Conservation (phyloP, 768 basidiomycete genomes). For the Thelephora aurantiotincta region DNA sequence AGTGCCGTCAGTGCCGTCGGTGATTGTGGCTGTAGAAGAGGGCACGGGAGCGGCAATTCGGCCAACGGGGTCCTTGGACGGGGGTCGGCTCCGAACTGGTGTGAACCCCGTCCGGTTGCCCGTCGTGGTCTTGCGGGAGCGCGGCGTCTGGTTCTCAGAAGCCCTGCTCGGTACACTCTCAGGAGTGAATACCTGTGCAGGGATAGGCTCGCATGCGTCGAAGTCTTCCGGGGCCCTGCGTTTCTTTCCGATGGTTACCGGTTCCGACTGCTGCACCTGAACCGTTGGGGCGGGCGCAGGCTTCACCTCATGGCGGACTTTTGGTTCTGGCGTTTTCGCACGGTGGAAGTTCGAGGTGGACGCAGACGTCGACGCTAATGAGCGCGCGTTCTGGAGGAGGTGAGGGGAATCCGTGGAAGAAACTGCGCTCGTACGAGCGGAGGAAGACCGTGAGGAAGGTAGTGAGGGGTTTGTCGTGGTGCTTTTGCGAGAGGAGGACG, state of each 20-base stretch:
- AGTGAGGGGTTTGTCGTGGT: no score
- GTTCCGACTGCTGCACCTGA: conserved; percentile 1
- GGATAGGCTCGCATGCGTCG: conserved; percentile 38
- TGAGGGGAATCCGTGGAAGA: conserved; percentile 2
- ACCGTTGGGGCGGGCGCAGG: background rate
- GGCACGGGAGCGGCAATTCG: conserved; percentile 26
- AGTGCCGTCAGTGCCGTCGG: conserved; percentile 61
- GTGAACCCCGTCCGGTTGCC: conserved; percentile 58
- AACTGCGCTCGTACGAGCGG: background rate
- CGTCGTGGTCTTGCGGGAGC: conserved; percentile 43
- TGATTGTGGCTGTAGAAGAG: conserved; percentile 19
- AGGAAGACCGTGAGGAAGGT: conserved; percentile 4
- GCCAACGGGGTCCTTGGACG: conserved; percentile 31
- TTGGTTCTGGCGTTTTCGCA: background rate
- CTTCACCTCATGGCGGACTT: conserved; percentile 1
- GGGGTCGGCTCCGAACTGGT: conserved; percentile 41
- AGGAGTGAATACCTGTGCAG: conserved; percentile 50
- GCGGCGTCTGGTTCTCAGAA: conserved; percentile 34
- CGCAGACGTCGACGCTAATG: conserved; percentile 13
- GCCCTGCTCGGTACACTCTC: conserved; percentile 27
- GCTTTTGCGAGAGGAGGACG: no score
- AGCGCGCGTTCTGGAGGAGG: conserved; percentile 4
- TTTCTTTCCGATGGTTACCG: conserved; percentile 38
- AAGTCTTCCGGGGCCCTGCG: conserved; percentile 69
- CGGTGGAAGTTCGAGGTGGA: conserved; percentile 17